A percentile compares a stretch with the other conserved stretches of the same genome.
phyloP scores from a whole-genome alignment of 257 asterid genomes.

The Forsythia suspensa region DNA sequence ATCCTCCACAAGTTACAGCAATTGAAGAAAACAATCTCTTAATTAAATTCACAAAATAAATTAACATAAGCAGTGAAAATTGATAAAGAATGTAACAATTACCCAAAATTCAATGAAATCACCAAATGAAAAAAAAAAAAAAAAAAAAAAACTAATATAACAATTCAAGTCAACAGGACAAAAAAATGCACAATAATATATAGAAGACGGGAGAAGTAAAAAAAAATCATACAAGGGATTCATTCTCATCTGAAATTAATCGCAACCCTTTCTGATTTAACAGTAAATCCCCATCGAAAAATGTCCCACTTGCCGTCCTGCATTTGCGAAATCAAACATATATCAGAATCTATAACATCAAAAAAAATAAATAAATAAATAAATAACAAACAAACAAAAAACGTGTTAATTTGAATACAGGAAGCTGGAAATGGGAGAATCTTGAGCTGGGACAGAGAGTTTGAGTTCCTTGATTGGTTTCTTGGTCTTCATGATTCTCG shows the following conservation, averaged over 20 bases:
- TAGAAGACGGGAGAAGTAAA: neutral
- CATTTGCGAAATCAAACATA: constrained; percentile 18
- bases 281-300: constrained; percentile 86
- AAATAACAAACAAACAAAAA: neutral
- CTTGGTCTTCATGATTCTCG: constrained; percentile 64
- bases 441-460: constrained; percentile 85
- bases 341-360: neutral
- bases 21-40: neutral
- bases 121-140: no score
- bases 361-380: neutral
- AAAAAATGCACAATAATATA: neutral
- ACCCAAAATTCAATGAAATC: constrained; percentile 4
- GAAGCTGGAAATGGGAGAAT: constrained; percentile 74
- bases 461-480: constrained; percentile 84
- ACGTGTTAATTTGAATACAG: constrained; percentile 33
- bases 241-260: constrained; percentile 64
- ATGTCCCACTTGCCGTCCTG: constrained; percentile 97
- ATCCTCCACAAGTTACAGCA: neutral
- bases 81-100: neutral
- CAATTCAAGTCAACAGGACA: neutral
- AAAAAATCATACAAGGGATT: constrained; percentile 46
- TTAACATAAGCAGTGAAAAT: neutral
- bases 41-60: neutral
- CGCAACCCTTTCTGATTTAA: constrained; percentile 86
- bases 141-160: neutral